Evolutionary conservation across 2,329 filamentous ascomycete genomes (phyloP).

Genomic region (Talaromyces sp.): DNA sequence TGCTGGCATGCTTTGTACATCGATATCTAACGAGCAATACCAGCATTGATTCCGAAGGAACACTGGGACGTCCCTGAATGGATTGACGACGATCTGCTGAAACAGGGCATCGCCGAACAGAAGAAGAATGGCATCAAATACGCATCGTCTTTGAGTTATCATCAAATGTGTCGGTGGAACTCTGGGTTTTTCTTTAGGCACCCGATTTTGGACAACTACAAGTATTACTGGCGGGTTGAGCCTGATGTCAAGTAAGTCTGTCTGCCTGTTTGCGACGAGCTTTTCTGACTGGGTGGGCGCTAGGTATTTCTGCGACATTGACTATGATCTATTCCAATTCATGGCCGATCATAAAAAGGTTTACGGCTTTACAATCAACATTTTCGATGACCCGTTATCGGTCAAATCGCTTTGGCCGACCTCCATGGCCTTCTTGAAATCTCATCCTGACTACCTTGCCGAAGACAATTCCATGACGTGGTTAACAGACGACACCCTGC

Average conservation of each 20-base stretch:
- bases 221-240: slow-evolving; percentile 98
- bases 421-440: slow-evolving; percentile 80
- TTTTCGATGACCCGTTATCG: slow-evolving; percentile 85
- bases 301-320: slow-evolving; percentile 83
- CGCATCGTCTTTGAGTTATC: slow-evolving; percentile 80
- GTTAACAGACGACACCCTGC: slow-evolving; percentile 71
- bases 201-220: slow-evolving; percentile 71
- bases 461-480: slow-evolving; percentile 81
- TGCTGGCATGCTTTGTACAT: background rate
- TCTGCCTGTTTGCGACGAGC: background rate
- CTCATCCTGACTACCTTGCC: slow-evolving; percentile 75
- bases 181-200: slow-evolving; percentile 97
- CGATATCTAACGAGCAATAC: slow-evolving; percentile 5
- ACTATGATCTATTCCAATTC: slow-evolving; percentile 97
- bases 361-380: slow-evolving; percentile 96
- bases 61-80: slow-evolving; percentile 90
- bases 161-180: slow-evolving; percentile 99
- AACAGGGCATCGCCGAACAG: slow-evolving; percentile 76
- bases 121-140: slow-evolving; percentile 86
- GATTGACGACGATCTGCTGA: slow-evolving; percentile 84
- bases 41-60: slow-evolving; percentile 81
- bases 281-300: background rate
- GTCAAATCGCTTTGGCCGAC: slow-evolving; percentile 90
- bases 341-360: slow-evolving; percentile 99
- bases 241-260: slow-evolving; percentile 78